Evolutionary conservation across 352 stramenopile species (phyloP), one percentile per base, ranked within the genome.

Genomic region (Phytophthora chlamydospora): DNA sequence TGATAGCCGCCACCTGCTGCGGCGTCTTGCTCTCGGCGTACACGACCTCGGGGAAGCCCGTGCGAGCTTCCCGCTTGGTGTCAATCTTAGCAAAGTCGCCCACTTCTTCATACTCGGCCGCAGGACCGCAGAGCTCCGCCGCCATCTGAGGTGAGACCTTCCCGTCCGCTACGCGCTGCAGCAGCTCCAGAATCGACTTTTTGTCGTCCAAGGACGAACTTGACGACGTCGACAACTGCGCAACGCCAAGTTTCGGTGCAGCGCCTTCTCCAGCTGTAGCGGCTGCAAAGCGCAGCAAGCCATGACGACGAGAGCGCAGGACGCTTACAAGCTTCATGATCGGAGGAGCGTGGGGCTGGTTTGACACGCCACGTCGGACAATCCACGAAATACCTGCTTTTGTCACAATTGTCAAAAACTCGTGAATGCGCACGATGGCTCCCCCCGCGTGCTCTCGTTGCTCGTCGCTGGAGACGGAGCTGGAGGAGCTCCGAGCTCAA

Each of bases 31-130:
- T 93, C 72, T 98, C 84, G 12, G 79, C 91, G 75, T 98, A 99
- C 27, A 99, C 85, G 35, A 97, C 95, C 53, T 99, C 95, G 0
- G 96, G 96, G 63, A 99, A 98, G 9, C 95, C 95, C 14, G 91
- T 97, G n/a, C 96, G 87, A 36, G 64, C 76, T 6, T 85, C 77
- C 12, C 96, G 78, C 14, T 85, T 81, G 41, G 92, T 96, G 71
- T 98, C 96, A 27, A 98, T 90, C 72, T 93, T 93, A 38, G 82
- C 84, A 32, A 77, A 91, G 6, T 69, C 46, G 2, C 71, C 80
- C 9, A 91, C 65, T 21, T 71, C 60, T 44, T 89, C 67, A 34
- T 93, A 93, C 46, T 80, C 72, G 11, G 42, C 17, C 34, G 38
- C 21, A 49, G 31, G 63, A 6, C 53, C 32, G 27, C 54, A 76